Base-by-base conservation (phyloP, 1,284 basidiomycete genomes). In the Phylloboletellus chloephorus region DNA sequence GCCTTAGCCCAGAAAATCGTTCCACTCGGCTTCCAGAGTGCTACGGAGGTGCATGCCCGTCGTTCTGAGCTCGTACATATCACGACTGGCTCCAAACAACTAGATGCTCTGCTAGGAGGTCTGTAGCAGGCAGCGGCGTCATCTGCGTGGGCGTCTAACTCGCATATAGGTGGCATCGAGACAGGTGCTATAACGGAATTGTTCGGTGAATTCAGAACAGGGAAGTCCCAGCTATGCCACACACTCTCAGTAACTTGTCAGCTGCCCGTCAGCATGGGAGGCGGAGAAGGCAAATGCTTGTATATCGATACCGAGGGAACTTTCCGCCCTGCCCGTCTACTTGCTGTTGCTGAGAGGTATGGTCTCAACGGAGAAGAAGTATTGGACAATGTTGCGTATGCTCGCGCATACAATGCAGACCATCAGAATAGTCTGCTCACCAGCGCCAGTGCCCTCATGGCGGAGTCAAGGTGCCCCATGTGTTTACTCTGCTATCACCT, bases 261-360 rank as follows among this genome's bases (percentile, higher is more conserved):
- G 71, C 78, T 98, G 7, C 96, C 96, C 0, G 86, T 95, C 32
- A 87, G 82, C 53, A 97, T 98, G 94, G 96, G 96, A 19, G 96
- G 96, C 21, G 96, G 96, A 5, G 96, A 98, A 66, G 96, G 96
- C 36, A 99, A 99, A 68, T 98, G 95, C 59, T 71, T 98, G 34
- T 99, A 95, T 66, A 98, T 99, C 66, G 96, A 99, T 64, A 98
- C 96, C 0, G 95, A 99, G 61, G 94, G 94, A 8, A 98, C 96
- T 3, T 99, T 99, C 73, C 91, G 96, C 52, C 96, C 96, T 12
- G 88, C 91, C 25, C 89, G 96, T 46, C 72, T 98, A 41, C 74
- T 98, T 21, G 89, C 95, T 0, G 92, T 96, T 4, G 95, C 96
- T 2, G 95, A 98, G 67, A 76, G 96, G 38, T 94, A 87, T 59